These are phyloP conservation scores for Cyclospora cayetanensis DNA, from an alignment of 169 alveolate species.

Conservation along the genomic window DNA sequence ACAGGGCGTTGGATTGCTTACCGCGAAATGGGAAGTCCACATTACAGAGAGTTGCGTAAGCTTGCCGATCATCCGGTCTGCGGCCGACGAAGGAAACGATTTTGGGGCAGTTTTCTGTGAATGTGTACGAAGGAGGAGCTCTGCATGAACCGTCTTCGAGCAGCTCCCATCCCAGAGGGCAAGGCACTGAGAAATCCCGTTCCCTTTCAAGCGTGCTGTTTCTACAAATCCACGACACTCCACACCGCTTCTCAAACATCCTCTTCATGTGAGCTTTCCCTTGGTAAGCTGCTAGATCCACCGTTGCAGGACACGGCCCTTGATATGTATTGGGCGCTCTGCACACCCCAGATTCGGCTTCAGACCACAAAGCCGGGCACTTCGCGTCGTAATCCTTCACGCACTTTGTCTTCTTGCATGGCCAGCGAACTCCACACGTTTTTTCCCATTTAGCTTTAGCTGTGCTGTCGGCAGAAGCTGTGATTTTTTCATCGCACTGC, in stretches of 20 bases:
- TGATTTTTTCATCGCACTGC: neutral
- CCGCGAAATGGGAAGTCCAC: constrained; percentile 41
- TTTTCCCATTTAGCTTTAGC: constrained; percentile 40
- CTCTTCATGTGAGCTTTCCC: neutral
- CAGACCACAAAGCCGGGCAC: constrained; percentile 43
- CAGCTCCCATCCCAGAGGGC: constrained; percentile 29
- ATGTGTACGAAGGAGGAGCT: constrained; percentile 10
- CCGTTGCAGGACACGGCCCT: constrained; percentile 27
- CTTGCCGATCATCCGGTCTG: neutral
- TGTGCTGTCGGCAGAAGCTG: constrained; percentile 1
- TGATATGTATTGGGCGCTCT: constrained; percentile 6
- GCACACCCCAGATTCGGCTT: neutral
- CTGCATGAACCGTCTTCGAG: neutral
- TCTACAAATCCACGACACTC: constrained; percentile 14
- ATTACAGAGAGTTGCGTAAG: neutral
- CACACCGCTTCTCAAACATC: neutral
- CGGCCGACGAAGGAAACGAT: neutral
- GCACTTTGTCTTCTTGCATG: constrained; percentile 9
- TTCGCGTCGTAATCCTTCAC: neutral
- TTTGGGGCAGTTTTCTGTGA: neutral
- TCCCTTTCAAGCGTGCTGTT: neutral
- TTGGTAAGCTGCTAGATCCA: neutral
- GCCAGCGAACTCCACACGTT: constrained; percentile 49
- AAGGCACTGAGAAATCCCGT: constrained; percentile 27
- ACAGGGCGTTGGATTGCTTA: neutral